These are phyloP conservation scores for Zoysia japonica DNA, from an alignment of 176 grass and related monocot genomes.

Conservation along the genomic window DNA sequence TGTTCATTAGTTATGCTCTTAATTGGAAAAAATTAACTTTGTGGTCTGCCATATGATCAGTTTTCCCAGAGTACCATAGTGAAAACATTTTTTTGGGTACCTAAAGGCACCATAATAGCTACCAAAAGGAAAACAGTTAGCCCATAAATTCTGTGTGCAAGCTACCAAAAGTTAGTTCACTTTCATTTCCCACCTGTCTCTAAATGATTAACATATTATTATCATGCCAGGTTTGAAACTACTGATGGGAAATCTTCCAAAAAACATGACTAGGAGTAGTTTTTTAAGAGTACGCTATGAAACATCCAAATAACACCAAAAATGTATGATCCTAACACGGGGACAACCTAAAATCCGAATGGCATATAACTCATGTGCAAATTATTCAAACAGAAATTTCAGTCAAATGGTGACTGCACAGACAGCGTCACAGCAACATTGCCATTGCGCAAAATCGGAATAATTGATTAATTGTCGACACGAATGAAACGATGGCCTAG, in stretches of 20 bases:
- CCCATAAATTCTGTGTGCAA: conserved; percentile 19
- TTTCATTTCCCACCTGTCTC: conserved; percentile 17
- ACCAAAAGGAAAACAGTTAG: conserved; percentile 27
- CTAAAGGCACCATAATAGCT: conserved; percentile 18
- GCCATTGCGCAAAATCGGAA: background rate
- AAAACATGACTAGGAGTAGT: background rate
- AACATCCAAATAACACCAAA: background rate
- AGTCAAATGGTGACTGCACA: background rate
- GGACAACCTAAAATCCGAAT: background rate
- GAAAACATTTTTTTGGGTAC: background rate
- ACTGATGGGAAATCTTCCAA: background rate
- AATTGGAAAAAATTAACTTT: conserved; percentile 10
- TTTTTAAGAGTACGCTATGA: background rate
- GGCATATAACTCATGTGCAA: background rate
- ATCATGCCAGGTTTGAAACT: background rate
- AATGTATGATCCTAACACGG: conserved; percentile 11
- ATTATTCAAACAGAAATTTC: background rate
- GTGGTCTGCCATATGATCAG: background rate
- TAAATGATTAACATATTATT: conserved; percentile 8
- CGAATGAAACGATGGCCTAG: background rate
- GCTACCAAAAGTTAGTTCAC: conserved; percentile 18
- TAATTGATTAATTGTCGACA: background rate
- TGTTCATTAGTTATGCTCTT: background rate
- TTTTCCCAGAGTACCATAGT: background rate
- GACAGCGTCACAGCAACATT: background rate